These are phyloP conservation scores for Penicillium goetzii DNA, from an alignment of 495 filamentous ascomycete genomes.

Conservation along the genomic window DNA sequence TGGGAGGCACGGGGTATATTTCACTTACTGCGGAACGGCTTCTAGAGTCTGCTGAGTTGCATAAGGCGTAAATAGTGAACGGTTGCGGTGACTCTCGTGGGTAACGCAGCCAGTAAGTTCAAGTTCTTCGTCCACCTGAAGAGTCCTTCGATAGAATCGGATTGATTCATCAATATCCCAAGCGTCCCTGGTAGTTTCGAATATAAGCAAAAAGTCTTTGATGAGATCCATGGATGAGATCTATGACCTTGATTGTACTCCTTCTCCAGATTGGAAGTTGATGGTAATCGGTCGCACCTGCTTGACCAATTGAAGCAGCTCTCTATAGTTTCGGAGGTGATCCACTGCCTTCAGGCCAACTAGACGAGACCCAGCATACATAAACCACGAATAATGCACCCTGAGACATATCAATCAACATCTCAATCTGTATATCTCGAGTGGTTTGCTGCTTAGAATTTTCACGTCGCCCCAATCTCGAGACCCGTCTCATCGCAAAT, in stretches of 20 bases:
- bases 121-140: slow-evolving; percentile 29
- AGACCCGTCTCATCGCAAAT: slow-evolving; percentile 28
- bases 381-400: slow-evolving; percentile 27
- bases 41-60: slow-evolving; percentile 22
- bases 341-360: slow-evolving; percentile 22
- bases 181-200: slow-evolving; percentile 24
- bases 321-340: slow-evolving; percentile 27
- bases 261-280: slow-evolving; percentile 36
- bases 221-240: too few species aligned
- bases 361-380: slow-evolving; percentile 28
- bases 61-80: slow-evolving; percentile 34
- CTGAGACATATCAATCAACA: slow-evolving; percentile 12
- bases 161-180: slow-evolving; percentile 35
- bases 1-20: neutral
- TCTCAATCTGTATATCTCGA: neutral
- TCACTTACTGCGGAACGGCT: slow-evolving; percentile 30
- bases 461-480: slow-evolving; percentile 30
- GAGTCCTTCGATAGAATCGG: slow-evolving; percentile 29
- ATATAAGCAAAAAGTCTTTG: neutral
- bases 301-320: slow-evolving; percentile 18
- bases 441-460: neutral
- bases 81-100: slow-evolving; percentile 38
- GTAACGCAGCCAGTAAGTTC: slow-evolving; percentile 29
- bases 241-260: neutral
- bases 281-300: slow-evolving; percentile 23